Evolutionary conservation across 805 yeast genomes (phyloP).

Genomic region (Cephaloascus fragrans): DNA sequence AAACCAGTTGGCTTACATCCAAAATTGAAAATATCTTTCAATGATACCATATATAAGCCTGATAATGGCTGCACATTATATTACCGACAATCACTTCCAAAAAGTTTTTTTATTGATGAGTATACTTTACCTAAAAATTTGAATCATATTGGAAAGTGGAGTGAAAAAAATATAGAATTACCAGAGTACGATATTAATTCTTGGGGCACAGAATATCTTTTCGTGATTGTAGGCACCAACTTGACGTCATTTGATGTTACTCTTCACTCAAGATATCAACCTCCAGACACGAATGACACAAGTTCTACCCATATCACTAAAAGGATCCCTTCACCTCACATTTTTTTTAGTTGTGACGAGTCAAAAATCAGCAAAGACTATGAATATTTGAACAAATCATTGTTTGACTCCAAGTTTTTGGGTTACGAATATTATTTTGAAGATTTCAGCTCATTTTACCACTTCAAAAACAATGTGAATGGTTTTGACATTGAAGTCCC

Average conservation of each 20-base stretch:
- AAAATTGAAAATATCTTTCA: slow-evolving; percentile 8
- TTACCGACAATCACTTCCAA: slow-evolving; percentile 32
- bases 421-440: slow-evolving; percentile 41
- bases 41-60: slow-evolving; percentile 2
- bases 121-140: slow-evolving; percentile 34
- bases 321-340: slow-evolving; percentile 16
- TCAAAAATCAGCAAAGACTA: slow-evolving; percentile 1
- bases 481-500: background rate
- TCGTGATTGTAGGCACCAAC: slow-evolving; percentile 13
- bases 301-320: background rate
- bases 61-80: slow-evolving; percentile 28
- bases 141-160: slow-evolving; percentile 32
- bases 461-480: too few species aligned
- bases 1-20: slow-evolving; percentile 30
- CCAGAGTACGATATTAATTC: slow-evolving; percentile 36
- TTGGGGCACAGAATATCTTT: slow-evolving; percentile 39
- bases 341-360: slow-evolving; percentile 42
- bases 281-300: background rate
- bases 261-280: background rate
- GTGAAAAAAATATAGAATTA: slow-evolving; percentile 47
- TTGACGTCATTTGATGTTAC: background rate
- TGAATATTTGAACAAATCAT: background rate
- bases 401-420: slow-evolving; percentile 21
- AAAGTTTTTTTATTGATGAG: slow-evolving; percentile 39
- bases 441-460: slow-evolving; percentile 30